Evolutionary conservation across 31 red algal genomes (phyloP).

Genomic region (Porphyra umbilicalis): DNA sequence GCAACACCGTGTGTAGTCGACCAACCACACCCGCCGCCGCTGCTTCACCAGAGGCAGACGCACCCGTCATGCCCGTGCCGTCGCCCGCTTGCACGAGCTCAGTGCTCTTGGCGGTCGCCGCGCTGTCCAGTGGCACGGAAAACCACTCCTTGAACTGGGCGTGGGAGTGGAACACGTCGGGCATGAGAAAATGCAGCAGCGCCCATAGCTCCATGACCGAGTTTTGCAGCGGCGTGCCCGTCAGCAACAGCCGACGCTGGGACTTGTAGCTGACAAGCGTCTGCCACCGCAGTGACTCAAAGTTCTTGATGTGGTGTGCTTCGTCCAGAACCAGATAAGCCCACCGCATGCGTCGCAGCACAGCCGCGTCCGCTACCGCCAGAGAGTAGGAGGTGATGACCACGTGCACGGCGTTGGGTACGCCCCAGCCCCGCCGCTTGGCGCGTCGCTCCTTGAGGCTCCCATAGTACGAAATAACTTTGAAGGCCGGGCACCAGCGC

Average conservation of each 20-base stretch:
- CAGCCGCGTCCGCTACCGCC: constrained; percentile 53
- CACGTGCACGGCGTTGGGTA: constrained; percentile 84
- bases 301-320: constrained; percentile 94
- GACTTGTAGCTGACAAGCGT: constrained; percentile 72
- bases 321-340: constrained; percentile 92
- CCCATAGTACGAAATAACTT: constrained; percentile 80
- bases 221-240: constrained; percentile 84
- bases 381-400: constrained; percentile 90
- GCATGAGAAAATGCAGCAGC: constrained; percentile 92
- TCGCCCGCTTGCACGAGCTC: background rate
- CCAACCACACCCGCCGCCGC: constrained; percentile 28
- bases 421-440: constrained; percentile 72
- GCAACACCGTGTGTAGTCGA: constrained; percentile 74
- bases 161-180: constrained; percentile 69
- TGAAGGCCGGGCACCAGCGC: constrained; percentile 84
- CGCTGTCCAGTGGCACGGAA: constrained; percentile 50
- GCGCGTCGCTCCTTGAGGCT: constrained; percentile 55
- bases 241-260: constrained; percentile 60
- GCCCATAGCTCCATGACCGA: constrained; percentile 95
- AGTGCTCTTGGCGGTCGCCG: background rate
- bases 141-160: constrained; percentile 90
- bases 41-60: background rate
- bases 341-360: constrained; percentile 78
- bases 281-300: constrained; percentile 81
- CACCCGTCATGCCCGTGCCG: background rate